phyloP scores from a whole-genome alignment of 2,329 filamentous ascomycete species.

The Aspergillus carbonarius region DNA sequence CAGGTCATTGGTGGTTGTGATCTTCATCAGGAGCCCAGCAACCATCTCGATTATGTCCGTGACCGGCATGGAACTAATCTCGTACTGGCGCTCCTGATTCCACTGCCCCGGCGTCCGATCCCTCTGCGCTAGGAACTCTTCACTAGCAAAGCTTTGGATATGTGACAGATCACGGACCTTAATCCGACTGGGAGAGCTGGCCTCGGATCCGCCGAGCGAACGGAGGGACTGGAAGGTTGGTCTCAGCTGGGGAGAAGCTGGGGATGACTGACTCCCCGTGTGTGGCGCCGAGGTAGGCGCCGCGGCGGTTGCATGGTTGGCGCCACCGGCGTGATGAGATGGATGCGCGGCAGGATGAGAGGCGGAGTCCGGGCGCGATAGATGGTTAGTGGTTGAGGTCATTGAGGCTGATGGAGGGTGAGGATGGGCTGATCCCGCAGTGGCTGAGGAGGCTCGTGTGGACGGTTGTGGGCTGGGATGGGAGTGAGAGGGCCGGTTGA shows the following conservation, averaged over 20 bases:
- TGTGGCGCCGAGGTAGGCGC: conserved; percentile 27
- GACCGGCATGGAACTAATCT: conserved; percentile 97
- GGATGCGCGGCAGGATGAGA: conserved; percentile 16
- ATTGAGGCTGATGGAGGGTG: conserved; percentile 45
- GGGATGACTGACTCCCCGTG: conserved; percentile 36
- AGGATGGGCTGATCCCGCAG: conserved; percentile 19
- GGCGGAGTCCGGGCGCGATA: conserved; percentile 18
- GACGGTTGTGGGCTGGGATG: conserved; percentile 26
- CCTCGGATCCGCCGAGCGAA: conserved; percentile 44
- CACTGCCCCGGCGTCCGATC: conserved; percentile 45
- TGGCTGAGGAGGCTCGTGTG: conserved; percentile 24
- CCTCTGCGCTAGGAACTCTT: conserved; percentile 64
- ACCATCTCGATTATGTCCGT: conserved; percentile 99
- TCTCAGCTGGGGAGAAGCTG: conserved; percentile 47
- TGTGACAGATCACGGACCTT: conserved; percentile 86
- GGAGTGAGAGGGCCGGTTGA: conserved; percentile 31
- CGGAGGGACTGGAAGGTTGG: conserved; percentile 47
- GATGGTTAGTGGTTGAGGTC: conserved; percentile 45
- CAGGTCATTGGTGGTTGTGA: conserved; percentile 91
- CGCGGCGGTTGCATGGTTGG: conserved; percentile 27
- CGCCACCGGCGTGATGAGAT: conserved; percentile 22
- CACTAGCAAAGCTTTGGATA: conserved; percentile 81
- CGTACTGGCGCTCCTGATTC: conserved; percentile 66
- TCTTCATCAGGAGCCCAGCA: conserved; percentile 90
- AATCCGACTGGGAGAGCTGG: conserved; percentile 60